Evolutionary conservation across 2,329 filamentous ascomycete genomes (phyloP), one percentile per base, ranked within the genome.

Genomic region (Alternaria conjuncta): DNA sequence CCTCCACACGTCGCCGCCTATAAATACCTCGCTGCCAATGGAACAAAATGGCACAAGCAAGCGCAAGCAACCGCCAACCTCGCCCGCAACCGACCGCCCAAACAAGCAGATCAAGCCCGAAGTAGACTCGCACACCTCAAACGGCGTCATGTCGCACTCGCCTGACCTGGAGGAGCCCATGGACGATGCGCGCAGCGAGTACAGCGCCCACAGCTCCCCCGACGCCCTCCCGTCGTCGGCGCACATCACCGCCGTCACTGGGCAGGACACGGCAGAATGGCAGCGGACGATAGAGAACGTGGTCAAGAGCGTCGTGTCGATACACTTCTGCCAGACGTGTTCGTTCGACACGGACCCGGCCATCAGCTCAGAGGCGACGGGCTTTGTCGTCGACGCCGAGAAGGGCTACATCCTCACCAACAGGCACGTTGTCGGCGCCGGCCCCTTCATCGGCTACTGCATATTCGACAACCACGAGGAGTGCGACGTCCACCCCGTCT

Each of bases 391-490:
- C 23, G 96, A 99, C 82, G 93, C 96, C 6, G 91, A 97, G 82
- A 89, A 89, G 79, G 96, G 96, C 79, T 91, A 84, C 72, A 90
- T 83, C 59, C 76, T 86, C 65, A 86, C 84, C 55, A 86, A 86
- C 72, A 80, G 84, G 63, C 96, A 99, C 83, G 96, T 99, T 30
- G 96, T 98, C 45, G 94, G 96, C 68, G 88, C 96, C 1, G 96
- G 96, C 1, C 96, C 96, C 1, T 99, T 99, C 82, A 98, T 95
- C 91, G 96, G 96, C 51, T 97, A 97, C 82, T 94, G 92, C 78
- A 94, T 99, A 71, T 99, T 99, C 79, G 96, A 99, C 80, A 99
- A 99, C 78, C 96, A 99, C 81, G 96, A 99, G 79, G 89, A 91
- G 84, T 96, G 96, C 72, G 96, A 99, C 79, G 95, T 96, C 51